phyloP scores from a whole-genome alignment of 1,284 basidiomycete species.

The Ganoderma lucidum region DNA sequence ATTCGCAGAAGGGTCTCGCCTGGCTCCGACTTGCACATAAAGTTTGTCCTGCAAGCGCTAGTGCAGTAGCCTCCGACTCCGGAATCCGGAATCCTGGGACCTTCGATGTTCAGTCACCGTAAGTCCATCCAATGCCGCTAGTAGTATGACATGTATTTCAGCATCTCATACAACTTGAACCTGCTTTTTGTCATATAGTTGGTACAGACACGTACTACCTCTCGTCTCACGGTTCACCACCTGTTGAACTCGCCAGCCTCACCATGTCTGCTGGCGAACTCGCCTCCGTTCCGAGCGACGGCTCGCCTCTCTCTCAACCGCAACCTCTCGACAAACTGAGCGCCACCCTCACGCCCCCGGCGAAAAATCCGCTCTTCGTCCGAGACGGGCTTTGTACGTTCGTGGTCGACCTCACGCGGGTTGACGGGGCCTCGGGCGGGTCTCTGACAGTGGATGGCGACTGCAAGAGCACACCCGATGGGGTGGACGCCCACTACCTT shows the following conservation, averaged over 20 bases:
- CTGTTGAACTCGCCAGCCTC: too few relatives aligned
- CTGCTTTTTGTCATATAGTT: not conserved
- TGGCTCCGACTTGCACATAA: not conserved
- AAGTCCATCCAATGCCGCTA: not conserved
- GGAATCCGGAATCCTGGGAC: not conserved
- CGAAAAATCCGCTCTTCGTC: too few relatives aligned
- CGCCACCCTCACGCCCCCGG: not conserved
- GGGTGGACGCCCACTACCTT: not conserved
- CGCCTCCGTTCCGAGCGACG: not conserved
- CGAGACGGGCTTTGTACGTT: constrained; percentile 22
- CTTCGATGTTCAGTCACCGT: not conserved
- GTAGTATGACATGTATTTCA: not conserved
- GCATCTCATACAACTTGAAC: not conserved
- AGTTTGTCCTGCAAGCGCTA: not conserved
- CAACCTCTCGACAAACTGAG: not conserved
- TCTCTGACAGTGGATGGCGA: not conserved
- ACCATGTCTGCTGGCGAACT: not conserved
- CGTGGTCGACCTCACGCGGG: constrained; percentile 33
- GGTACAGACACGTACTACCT: not conserved
- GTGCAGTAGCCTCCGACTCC: not conserved
- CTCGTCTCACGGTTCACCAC: not conserved
- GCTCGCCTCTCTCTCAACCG: not conserved
- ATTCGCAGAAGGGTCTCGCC: too few relatives aligned
- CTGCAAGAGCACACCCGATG: not conserved
- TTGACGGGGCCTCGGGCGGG: constrained; percentile 9